Conservation (phyloP, 208 protist species). For the Giardia muris region DNA sequence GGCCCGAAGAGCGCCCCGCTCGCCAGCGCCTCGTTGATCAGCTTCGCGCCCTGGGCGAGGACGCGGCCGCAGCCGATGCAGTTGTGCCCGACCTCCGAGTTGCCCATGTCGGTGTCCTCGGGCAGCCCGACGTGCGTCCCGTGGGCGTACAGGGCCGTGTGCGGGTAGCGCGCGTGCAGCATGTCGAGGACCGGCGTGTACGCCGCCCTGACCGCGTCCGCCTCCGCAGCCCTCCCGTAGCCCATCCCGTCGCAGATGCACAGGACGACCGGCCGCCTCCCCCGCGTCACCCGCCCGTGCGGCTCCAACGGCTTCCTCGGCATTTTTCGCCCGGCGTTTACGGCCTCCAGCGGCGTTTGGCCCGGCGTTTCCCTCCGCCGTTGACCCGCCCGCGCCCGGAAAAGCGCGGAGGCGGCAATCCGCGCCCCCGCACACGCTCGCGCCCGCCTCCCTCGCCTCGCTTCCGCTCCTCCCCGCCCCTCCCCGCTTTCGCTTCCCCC, state of each 20-base stretch:
- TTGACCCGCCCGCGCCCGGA: too few species aligned
- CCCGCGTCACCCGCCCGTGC: not conserved
- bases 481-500: too few species aligned
- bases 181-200: constrained; percentile 63
- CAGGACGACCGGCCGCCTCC: constrained; percentile 49
- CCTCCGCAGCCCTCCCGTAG: constrained; percentile 60
- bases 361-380: too few species aligned
- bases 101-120: constrained; percentile 75
- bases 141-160: constrained; percentile 66
- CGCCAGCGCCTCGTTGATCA: constrained; percentile 66
- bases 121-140: constrained; percentile 70
- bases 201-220: constrained; percentile 66
- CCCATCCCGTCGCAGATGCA: constrained; percentile 65
- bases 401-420: too few species aligned
- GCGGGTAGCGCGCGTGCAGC: constrained; percentile 45
- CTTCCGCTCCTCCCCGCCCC: too few species aligned
- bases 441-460: too few species aligned
- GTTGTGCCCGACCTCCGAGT: constrained; percentile 80
- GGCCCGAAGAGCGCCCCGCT: constrained; percentile 58
- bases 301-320: not conserved
- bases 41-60: constrained; percentile 67
- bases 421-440: too few species aligned
- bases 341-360: too few species aligned
- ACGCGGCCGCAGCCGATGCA: constrained; percentile 70
- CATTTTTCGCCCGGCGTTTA: too few species aligned